These are phyloP conservation scores for Tricholoma sp. DNA, from an alignment of 768 basidiomycete genomes.

Conservation along the genomic window DNA sequence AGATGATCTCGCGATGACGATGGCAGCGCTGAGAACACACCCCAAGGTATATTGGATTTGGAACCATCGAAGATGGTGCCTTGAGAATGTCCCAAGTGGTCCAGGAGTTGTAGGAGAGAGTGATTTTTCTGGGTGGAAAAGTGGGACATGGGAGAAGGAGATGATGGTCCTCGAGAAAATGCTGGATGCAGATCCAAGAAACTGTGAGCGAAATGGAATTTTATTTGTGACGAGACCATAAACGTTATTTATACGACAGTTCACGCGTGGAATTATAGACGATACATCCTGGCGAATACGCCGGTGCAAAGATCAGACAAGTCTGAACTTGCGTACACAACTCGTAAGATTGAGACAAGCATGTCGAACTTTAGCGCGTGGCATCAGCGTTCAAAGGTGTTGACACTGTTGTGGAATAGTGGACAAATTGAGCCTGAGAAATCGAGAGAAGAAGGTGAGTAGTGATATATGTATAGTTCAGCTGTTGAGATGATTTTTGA, in stretches of 20 bases:
- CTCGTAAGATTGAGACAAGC: conserved; percentile 85
- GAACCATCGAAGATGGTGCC: conserved; percentile 96
- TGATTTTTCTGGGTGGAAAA: conserved; percentile 64
- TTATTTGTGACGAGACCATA: not conserved
- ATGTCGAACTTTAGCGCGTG: conserved; percentile 99
- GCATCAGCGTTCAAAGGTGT: conserved; percentile 92
- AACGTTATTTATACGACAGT: conserved; percentile 42
- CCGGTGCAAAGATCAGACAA: conserved; percentile 49
- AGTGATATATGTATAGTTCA: not conserved
- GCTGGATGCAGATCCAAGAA: conserved; percentile 86
- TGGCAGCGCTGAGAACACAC: conserved; percentile 70
- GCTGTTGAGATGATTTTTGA: not conserved
- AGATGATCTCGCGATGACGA: conserved; percentile 78
- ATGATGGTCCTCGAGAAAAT: conserved; percentile 87
- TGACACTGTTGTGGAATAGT: conserved; percentile 58
- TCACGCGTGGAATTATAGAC: conserved; percentile 91
- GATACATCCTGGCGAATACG: conserved; percentile 76
- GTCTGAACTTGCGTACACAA: conserved; percentile 83
- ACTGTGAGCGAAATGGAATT: conserved; percentile 56
- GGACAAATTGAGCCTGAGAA: conserved; percentile 46
- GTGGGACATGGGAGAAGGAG: conserved; percentile 79
- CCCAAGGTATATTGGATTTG: conserved; percentile 99
- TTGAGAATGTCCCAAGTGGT: conserved; percentile 77
- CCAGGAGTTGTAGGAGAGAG: conserved; percentile 45
- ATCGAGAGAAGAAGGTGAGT: conserved; percentile 66